Evolutionary conservation across 169 alveolate species (phyloP).

Genomic region (Babesia ovata): DNA sequence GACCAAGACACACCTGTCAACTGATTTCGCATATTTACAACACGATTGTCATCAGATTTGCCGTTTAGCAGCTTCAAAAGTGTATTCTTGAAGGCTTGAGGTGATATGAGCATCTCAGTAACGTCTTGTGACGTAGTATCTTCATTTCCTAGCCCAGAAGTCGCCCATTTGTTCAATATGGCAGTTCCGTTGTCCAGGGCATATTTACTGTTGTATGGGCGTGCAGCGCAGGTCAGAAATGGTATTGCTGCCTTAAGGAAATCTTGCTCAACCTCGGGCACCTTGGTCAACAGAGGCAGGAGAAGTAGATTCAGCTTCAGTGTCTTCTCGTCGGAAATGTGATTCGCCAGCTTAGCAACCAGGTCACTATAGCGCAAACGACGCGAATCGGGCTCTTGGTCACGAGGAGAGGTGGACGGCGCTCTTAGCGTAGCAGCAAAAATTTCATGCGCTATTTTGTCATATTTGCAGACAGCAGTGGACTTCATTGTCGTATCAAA

Average conservation of each 20-base stretch:
- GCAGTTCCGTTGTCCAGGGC: slow-evolving; percentile 23
- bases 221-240: slow-evolving; percentile 33
- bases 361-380: slow-evolving; percentile 23
- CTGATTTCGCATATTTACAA: slow-evolving; percentile 16
- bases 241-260: slow-evolving; percentile 56
- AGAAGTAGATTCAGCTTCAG: slow-evolving; percentile 38
- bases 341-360: slow-evolving; percentile 13
- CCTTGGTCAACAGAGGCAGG: slow-evolving; percentile 9
- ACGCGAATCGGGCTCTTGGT: slow-evolving; percentile 11
- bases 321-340: slow-evolving; percentile 6
- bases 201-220: slow-evolving; percentile 15
- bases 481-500: neutral
- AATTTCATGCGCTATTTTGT: slow-evolving; percentile 45
- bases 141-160: neutral
- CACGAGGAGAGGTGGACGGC: slow-evolving; percentile 21
- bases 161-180: slow-evolving; percentile 50
- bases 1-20: slow-evolving; percentile 20
- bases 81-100: slow-evolving; percentile 58
- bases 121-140: neutral
- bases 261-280: slow-evolving; percentile 47
- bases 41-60: slow-evolving; percentile 42
- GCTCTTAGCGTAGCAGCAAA: slow-evolving; percentile 54
- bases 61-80: slow-evolving; percentile 45
- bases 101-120: slow-evolving; percentile 28
- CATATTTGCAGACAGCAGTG: slow-evolving; percentile 26